Conservation (phyloP, 257 asterid genomes). For the Mitragyna speciosa region DNA sequence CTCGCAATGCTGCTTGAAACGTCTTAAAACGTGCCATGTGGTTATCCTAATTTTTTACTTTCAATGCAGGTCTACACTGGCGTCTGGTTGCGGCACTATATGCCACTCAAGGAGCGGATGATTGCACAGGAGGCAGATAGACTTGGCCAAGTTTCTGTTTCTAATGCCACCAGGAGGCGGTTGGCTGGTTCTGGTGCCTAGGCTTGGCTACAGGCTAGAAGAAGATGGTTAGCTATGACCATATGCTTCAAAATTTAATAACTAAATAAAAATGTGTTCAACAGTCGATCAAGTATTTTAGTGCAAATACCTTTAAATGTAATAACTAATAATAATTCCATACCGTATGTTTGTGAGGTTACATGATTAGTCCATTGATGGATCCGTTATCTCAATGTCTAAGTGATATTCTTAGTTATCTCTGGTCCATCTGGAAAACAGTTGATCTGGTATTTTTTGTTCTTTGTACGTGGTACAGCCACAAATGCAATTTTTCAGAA, state of each 20-base stretch:
- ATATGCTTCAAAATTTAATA: background rate
- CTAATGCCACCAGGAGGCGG: conserved; percentile 90
- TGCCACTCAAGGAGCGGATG: conserved; percentile 67
- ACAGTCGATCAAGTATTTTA: background rate
- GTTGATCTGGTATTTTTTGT: background rate
- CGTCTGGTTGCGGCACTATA: conserved; percentile 78
- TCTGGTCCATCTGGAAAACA: background rate
- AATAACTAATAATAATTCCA: background rate
- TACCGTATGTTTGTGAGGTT: background rate
- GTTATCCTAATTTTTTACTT: conserved; percentile 11
- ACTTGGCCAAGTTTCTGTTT: conserved; percentile 77
- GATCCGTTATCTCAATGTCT: background rate
- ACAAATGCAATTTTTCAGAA: background rate
- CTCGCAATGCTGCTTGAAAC: background rate
- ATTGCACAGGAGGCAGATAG: conserved; percentile 48
- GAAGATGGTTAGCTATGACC: background rate
- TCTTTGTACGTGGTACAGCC: background rate
- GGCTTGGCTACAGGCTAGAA: background rate
- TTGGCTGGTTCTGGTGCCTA: conserved; percentile 84
- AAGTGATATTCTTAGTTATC: background rate
- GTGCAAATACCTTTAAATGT: background rate
- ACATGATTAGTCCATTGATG: background rate
- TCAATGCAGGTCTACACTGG: conserved; percentile 82
- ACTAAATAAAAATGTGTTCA: background rate
- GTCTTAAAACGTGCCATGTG: background rate